These are phyloP conservation scores for Mycena leptocephala DNA, from an alignment of 768 basidiomycete species.

Conservation along the genomic window DNA sequence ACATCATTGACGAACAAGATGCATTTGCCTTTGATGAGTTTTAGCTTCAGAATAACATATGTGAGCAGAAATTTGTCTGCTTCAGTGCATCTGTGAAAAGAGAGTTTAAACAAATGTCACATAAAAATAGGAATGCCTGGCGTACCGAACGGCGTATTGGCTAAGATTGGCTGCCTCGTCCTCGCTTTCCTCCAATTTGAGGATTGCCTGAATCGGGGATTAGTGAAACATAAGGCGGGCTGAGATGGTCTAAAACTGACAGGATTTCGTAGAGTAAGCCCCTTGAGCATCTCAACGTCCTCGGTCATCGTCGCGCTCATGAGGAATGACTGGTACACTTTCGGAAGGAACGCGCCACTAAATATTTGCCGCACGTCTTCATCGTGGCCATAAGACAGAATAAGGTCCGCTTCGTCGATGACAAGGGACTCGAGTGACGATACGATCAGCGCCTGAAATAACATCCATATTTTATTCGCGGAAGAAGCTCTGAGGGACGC, in stretches of 20 bases:
- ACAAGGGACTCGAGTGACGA: conserved; percentile 86
- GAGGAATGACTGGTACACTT: conserved; percentile 91
- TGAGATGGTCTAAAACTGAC: conserved; percentile 62
- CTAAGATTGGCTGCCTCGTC: conserved; percentile 86
- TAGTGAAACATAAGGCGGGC: not conserved
- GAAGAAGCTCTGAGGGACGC: conserved; percentile 23
- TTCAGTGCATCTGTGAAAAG: conserved; percentile 81
- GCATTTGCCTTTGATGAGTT: conserved; percentile 95
- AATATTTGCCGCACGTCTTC: conserved; percentile 87
- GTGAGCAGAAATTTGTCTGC: conserved; percentile 97
- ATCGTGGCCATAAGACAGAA: conserved; percentile 97
- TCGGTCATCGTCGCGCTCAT: conserved; percentile 99
- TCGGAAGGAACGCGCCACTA: conserved; percentile 80
- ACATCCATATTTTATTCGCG: not conserved
- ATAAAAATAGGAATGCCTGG: not conserved
- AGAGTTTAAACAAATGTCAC: conserved; percentile 14
- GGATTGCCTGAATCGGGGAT: conserved; percentile 71
- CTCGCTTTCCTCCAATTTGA: conserved; percentile 91
- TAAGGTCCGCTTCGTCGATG: conserved; percentile 98
- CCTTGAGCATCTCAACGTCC: conserved; percentile 94
- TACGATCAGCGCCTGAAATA: conserved; percentile 72
- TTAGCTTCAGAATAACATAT: conserved; percentile 97
- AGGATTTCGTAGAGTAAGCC: conserved; percentile 88
- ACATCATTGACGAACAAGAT: conserved; percentile 98
- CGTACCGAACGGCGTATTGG: conserved; percentile 88